Evolutionary conservation across 2,329 filamentous ascomycete genomes (phyloP), one percentile per base, ranked within the genome.

Genomic region (Dactylonectria estremocensis): DNA sequence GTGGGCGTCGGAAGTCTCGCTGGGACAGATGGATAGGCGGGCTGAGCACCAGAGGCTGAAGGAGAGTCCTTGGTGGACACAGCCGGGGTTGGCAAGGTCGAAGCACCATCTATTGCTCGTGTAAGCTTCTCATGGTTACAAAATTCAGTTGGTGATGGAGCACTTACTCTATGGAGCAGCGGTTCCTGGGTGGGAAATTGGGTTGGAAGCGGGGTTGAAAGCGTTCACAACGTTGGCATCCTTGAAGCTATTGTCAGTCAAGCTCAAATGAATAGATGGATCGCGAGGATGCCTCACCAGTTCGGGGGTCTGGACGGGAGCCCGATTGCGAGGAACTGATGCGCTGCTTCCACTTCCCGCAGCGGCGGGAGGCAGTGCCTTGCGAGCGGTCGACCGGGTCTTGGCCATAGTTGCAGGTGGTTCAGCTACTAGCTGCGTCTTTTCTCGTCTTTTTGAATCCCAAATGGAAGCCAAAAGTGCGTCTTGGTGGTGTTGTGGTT

Each of bases 31-130:
- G 16, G 31, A 55, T 24, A 22, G 33, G n/a, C 37, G 14, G 33
- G 8, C 18, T 37, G 52, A 18, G 61, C 24, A 50, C 54, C 59
- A 31, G 31, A 9, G 18, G n/a, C 14, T 16, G 33, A 14, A 13
- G 50, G 60, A 57, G 52, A 35, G 35, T 11, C 55, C 64, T 37
- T 54, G 56, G 2, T 18, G 14, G 54, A 45, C 40, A 22, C n/a
- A 18, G 10, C 24, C n/a, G 54, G 35, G 10, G 54, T 56, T 40
- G 54, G 54, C 54, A 45, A 45, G 54, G 35, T 40, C 4, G 54
- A 56, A 13, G 43, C 54, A 16, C 35, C 54, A 45, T 35, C 54
- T 56, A n/a, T 28, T 18, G 35, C 49, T 35, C 24, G 59, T 24
- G n/a, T 66, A 45, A 54, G 56, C 37, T n/a, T 13, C 13, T 35